Conservation (phyloP, 192 early-diverging fungal genomes). For the Blastocladiella britannica region DNA sequence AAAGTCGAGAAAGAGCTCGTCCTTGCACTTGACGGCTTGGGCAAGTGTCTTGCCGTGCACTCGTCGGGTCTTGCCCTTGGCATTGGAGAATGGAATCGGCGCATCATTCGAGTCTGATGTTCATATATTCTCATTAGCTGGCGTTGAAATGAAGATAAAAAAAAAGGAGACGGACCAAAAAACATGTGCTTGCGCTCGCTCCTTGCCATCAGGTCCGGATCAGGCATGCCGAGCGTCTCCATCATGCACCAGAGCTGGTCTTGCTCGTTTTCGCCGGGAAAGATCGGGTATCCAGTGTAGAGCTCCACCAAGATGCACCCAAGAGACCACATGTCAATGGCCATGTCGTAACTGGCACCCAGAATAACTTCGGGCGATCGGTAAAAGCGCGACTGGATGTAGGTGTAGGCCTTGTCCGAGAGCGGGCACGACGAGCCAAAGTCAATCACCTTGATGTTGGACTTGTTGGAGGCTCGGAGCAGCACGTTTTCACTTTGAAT, state of each 20-base stretch:
- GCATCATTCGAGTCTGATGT: conserved; percentile 22
- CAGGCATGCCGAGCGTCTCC: conserved; percentile 73
- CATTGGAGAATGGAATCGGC: conserved; percentile 49
- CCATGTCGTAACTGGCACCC: conserved; percentile 63
- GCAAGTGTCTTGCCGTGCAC: conserved; percentile 56
- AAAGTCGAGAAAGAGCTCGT: conserved; percentile 70
- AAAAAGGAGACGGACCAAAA: conserved; percentile 50
- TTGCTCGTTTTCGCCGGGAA: conserved; percentile 93
- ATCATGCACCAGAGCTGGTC: conserved; percentile 90
- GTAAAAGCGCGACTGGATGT: conserved; percentile 93
- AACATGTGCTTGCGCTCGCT: conserved; percentile 65
- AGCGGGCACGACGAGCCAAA: conserved; percentile 90
- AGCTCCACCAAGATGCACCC: conserved; percentile 90
- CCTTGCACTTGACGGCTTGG: conserved; percentile 47
- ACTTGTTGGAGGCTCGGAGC: conserved; percentile 1
- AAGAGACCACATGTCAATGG: conserved; percentile 95
- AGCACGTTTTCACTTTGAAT: conserved; percentile 4
- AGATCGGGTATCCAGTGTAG: conserved; percentile 71
- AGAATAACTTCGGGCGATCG: conserved; percentile 92
- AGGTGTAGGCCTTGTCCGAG: conserved; percentile 86
- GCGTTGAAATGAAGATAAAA: neutral
- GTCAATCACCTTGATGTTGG: conserved; percentile 88
- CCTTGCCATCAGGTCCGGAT: conserved; percentile 44
- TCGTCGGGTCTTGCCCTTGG: conserved; percentile 71
- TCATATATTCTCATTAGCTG: conserved; percentile 5